Evolutionary conservation across 176 grass and related monocot genomes (phyloP), one percentile per base, ranked within the genome.

Genomic region (Triticum urartu): DNA sequence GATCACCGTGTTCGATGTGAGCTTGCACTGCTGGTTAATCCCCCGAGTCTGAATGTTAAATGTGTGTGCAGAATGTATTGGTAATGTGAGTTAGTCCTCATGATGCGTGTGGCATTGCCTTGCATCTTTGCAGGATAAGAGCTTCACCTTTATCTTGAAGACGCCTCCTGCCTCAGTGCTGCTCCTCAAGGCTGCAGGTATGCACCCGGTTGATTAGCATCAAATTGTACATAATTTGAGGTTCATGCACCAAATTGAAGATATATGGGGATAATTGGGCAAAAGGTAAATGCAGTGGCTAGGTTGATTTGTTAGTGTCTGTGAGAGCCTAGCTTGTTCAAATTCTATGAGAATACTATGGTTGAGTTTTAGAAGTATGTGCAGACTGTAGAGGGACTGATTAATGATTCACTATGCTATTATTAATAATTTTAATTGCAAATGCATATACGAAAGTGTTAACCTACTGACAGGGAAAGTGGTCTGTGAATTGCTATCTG

Each of bases 1-100:
- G 87, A 98, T 98, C 89, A 98, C 97, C 34, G 97, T 98, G 75
- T 98, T 89, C 70, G 97, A 98, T 92, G 96, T 98, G 56, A 90
- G 90, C 76, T 59, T 82, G 20, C 3, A 45, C 26, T 15, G 33
- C 62, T 11, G 11, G 0, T 21, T 59, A 20, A 24, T 68, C 58
- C 48, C 3, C n/a, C 32, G 3, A 5, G 70, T 36, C 68, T 83
- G n/a, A 59, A 59, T 32, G 40, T 28, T 38, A 34, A 45, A 76
- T 75, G 30, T 66, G 15, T 54, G 50, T 54, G 15, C 50, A 54
- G 48, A 52, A 18, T 54, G 50, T 2, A 54, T 88, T 63, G 26
- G 52, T 81, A 81, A 43, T 63, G 39, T 75, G 48, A 21, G 24
- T 59, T 58, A 11, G 1, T 54, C 21, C n/a, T 47, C 9, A 10